phyloP scores from a whole-genome alignment of 208 protist genomes.

The Leptomonas seymouri region DNA sequence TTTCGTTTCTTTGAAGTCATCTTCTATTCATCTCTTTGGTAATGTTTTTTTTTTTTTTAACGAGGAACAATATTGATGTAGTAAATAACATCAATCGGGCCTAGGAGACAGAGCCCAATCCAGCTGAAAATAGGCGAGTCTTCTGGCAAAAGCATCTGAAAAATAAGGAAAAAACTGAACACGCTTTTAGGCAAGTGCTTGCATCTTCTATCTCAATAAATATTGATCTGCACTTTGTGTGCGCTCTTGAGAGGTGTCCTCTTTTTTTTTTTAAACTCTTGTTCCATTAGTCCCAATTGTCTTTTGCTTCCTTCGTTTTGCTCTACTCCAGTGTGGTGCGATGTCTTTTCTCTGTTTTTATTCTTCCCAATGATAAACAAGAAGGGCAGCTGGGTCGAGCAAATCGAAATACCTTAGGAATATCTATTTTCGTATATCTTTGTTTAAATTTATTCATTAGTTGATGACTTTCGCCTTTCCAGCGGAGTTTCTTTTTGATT shows the following conservation, averaged over 20 bases:
- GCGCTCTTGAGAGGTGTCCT: neutral
- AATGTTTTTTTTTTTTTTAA: conserved; percentile 6
- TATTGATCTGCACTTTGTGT: conserved; percentile 1
- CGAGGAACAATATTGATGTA: neutral
- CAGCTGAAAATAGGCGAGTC: conserved; percentile 26
- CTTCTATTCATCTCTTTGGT: neutral
- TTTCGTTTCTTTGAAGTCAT: conserved; percentile 1
- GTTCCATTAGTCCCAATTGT: conserved; percentile 7
- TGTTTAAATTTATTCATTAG: conserved; percentile 17
- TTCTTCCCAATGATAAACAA: conserved; percentile 12
- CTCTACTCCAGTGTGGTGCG: neutral
- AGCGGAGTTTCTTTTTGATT: neutral
- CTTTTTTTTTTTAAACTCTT: conserved; percentile 13
- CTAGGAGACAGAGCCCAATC: conserved; percentile 20
- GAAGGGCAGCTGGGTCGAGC: conserved; percentile 1
- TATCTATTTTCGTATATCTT: neutral
- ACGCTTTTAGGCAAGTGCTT: neutral
- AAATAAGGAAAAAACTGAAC: conserved; percentile 3
- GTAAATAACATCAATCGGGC: conserved; percentile 3
- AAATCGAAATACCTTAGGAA: conserved; percentile 2
- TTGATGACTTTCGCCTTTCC: conserved; percentile 13
- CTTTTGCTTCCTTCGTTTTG: neutral
- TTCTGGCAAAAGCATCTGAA: conserved; percentile 15
- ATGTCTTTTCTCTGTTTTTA: conserved; percentile 1
- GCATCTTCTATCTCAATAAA: conserved; percentile 3